Evolutionary conservation across 352 stramenopile genomes (phyloP).

Genomic region (Globisporangium paroecandrum): DNA sequence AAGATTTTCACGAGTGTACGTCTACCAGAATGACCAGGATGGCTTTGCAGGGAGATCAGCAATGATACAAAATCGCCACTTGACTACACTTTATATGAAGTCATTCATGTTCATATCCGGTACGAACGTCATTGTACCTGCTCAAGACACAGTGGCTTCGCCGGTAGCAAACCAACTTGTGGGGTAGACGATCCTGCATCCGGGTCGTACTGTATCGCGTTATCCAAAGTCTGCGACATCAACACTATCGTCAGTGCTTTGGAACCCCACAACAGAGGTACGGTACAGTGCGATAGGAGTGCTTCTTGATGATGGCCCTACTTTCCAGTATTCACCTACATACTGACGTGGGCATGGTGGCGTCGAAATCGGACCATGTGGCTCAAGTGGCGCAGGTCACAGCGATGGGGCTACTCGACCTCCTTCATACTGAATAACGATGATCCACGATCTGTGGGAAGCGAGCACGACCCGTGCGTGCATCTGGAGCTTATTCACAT

Average conservation of each 20-base stretch:
- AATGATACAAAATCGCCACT: background rate
- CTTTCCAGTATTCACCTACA: background rate
- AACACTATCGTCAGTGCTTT: background rate
- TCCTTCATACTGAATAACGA: background rate
- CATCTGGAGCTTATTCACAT: background rate
- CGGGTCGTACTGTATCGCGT: background rate
- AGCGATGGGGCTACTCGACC: background rate
- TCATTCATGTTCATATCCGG: background rate
- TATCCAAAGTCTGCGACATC: background rate
- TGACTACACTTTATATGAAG: background rate
- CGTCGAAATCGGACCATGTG: background rate
- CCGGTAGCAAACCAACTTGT: background rate
- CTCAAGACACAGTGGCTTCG: background rate
- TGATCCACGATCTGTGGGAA: background rate
- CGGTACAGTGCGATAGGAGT: background rate
- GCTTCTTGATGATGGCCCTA: background rate
- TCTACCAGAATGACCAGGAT: background rate
- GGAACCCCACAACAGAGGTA: background rate
- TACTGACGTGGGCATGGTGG: background rate
- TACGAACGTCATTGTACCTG: background rate
- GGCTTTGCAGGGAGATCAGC: too few relatives aligned
- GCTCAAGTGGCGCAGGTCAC: background rate
- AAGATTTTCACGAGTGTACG: background rate
- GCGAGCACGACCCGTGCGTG: background rate
- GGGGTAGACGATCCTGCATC: background rate